These are phyloP conservation scores for Mallotus repandus DNA, from an alignment of 441 rosid species.

Conservation along the genomic window DNA sequence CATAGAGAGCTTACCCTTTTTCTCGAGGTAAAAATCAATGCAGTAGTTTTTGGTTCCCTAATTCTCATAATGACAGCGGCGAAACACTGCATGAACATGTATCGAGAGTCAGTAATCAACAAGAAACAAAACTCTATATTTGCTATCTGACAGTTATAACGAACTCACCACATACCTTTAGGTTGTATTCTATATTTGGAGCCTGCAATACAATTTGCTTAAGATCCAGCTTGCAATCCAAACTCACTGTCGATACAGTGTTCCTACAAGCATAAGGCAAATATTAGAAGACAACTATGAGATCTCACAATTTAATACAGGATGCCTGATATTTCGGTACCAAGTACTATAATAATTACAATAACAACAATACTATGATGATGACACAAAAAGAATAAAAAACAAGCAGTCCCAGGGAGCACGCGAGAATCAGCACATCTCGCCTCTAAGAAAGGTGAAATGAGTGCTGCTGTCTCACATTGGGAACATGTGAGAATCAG, in stretches of 20 bases:
- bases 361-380: background rate
- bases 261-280: conserved; percentile 50
- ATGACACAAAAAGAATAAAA: background rate
- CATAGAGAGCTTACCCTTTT: too few species aligned
- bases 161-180: conserved; percentile 54
- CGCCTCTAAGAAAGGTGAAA: too few species aligned
- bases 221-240: conserved; percentile 94
- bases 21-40: conserved; percentile 67
- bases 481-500: too few species aligned
- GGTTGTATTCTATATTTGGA: conserved; percentile 96
- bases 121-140: background rate
- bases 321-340: background rate
- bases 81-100: conserved; percentile 57
- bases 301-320: background rate
- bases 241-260: conserved; percentile 93
- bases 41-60: conserved; percentile 82
- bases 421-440: too few species aligned
- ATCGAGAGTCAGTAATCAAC: conserved; percentile 5
- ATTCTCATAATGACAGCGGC: conserved; percentile 93
- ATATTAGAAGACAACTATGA: background rate
- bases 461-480: too few species aligned
- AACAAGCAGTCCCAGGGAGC: too few species aligned
- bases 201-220: conserved; percentile 94
- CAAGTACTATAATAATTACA: background rate
- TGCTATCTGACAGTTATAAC: background rate